Evolutionary conservation across 75 land plant species (phyloP).

Genomic region (Larix kaempferi): DNA sequence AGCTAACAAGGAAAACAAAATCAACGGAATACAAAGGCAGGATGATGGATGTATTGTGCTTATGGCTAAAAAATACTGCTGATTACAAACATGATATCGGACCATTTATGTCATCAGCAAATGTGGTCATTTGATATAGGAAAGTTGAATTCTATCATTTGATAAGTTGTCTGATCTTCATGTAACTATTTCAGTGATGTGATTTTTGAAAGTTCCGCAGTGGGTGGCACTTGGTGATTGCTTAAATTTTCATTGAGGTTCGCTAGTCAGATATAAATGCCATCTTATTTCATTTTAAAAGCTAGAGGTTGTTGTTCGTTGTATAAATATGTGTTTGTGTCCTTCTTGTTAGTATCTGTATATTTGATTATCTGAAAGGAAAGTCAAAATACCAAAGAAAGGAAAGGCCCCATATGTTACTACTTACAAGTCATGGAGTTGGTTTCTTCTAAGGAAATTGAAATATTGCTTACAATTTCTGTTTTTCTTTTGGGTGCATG

Average conservation of each 20-base stretch:
- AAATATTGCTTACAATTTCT: not conserved
- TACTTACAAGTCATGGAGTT: not conserved
- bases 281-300: not conserved
- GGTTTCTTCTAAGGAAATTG: not conserved
- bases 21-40: not conserved
- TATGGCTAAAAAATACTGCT: not conserved
- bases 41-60: not conserved
- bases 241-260: not conserved
- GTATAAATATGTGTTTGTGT: not conserved
- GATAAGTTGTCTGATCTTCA: not conserved
- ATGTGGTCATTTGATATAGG: too few relatives aligned
- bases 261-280: not conserved
- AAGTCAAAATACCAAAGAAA: not conserved
- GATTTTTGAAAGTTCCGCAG: not conserved
- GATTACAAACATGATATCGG: not conserved
- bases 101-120: too few relatives aligned
- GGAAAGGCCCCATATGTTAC: not conserved
- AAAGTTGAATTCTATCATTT: too few relatives aligned
- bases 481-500: constrained; percentile 16
- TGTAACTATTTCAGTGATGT: not conserved
- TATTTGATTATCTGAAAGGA: not conserved
- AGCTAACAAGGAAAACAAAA: not conserved
- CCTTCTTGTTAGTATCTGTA: not conserved
- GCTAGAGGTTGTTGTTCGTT: not conserved
- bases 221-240: not conserved